Evolutionary conservation across 306 rosid genomes (phyloP).

Genomic region (Vigna radiata): DNA sequence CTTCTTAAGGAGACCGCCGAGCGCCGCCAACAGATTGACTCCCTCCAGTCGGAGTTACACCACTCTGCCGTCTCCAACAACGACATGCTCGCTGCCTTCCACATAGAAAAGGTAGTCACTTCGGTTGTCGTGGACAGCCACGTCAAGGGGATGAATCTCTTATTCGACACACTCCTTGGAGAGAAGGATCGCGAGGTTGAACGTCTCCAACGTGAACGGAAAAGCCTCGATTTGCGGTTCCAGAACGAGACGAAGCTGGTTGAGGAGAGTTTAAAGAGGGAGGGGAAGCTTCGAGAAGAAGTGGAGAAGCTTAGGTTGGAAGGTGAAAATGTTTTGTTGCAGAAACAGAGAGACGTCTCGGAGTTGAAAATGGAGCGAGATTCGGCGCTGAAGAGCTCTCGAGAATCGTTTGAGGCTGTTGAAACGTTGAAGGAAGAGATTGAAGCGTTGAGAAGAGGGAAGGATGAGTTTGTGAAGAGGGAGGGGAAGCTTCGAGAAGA

Average conservation of each 20-base stretch:
- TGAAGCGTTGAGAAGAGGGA: constrained; percentile 50
- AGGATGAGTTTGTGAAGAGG: constrained; percentile 42
- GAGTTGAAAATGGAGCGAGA: constrained; percentile 50
- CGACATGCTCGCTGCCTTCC: constrained; percentile 37
- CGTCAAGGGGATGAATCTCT: constrained; percentile 47
- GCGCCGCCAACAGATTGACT: constrained; percentile 56
- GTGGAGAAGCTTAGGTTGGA: constrained; percentile 44
- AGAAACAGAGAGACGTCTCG: constrained; percentile 42
- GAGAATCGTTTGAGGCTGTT: constrained; percentile 38
- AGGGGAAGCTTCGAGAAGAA: constrained; percentile 39
- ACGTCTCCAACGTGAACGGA: constrained; percentile 41
- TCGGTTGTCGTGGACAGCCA: constrained; percentile 49
- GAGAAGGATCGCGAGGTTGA: constrained; percentile 55
- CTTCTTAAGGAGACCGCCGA: constrained; percentile 69
- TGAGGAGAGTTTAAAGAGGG: constrained; percentile 47
- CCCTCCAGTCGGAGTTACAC: constrained; percentile 50
- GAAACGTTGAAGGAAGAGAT: constrained; percentile 54
- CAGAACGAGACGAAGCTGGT: constrained; percentile 51
- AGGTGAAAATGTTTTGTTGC: constrained; percentile 39
- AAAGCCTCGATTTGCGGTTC: constrained; percentile 34
- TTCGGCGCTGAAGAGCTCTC: constrained; percentile 42
- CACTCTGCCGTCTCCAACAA: constrained; percentile 38
- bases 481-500: constrained; percentile 44
- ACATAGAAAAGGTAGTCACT: constrained; percentile 54
- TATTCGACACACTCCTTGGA: constrained; percentile 28